Conservation (phyloP, 192 early-diverging fungal species). For the Mortierella alpina region DNA sequence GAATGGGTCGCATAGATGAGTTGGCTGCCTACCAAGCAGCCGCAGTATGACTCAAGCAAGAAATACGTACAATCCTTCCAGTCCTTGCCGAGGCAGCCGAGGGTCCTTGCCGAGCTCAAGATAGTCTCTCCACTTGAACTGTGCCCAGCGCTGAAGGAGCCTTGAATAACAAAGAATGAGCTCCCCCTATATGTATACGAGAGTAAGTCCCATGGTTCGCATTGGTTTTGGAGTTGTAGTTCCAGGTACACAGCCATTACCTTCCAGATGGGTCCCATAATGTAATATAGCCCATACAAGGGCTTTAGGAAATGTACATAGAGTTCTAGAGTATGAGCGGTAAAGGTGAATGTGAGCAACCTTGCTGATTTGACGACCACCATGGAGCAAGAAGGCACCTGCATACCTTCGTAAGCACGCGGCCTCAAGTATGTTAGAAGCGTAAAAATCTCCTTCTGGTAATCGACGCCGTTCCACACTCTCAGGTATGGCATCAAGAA, state of each 20-base stretch:
- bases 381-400: neutral
- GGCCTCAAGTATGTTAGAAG: constrained; percentile 60
- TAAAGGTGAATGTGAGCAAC: neutral
- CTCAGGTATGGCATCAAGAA: constrained; percentile 57
- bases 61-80: constrained; percentile 38
- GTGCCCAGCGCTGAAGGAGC: constrained; percentile 58
- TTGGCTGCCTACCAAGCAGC: no score
- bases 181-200: constrained; percentile 41
- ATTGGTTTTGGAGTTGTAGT: neutral
- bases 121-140: constrained; percentile 54
- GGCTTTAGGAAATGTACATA: constrained; percentile 53
- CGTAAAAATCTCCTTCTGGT: constrained; percentile 58
- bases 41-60: neutral
- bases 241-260: constrained; percentile 21
- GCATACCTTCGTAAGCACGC: constrained; percentile 55
- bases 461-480: constrained; percentile 61
- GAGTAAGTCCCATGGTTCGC: neutral
- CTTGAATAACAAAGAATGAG: constrained; percentile 55
- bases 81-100: constrained; percentile 11
- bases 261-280: constrained; percentile 62
- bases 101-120: constrained; percentile 31
- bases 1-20: neutral
- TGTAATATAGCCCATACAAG: constrained; percentile 45
- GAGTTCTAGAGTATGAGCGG: constrained; percentile 37
- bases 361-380: neutral